Conservation (phyloP, 306 rosid genomes). For the Acacia melanoxylon region DNA sequence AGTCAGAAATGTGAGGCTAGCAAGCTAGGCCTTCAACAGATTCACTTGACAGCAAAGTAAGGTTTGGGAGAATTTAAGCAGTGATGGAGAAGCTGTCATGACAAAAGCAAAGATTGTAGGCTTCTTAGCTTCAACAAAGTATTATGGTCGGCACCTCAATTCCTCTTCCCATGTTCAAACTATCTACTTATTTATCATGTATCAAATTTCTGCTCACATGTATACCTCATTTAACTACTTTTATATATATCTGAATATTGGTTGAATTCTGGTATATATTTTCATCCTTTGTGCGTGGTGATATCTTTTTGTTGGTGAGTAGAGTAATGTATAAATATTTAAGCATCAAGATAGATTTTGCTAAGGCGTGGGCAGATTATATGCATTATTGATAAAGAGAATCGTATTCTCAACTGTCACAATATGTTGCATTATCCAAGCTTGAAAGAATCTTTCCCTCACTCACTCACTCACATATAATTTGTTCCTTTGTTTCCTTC, state of each 20-base stretch:
- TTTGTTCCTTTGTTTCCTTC: conserved; percentile 42
- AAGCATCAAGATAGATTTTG: neutral
- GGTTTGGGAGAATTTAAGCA: neutral
- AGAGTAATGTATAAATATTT: conserved; percentile 6
- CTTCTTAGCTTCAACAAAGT: conserved; percentile 38
- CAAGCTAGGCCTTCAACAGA: neutral
- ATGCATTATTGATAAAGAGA: conserved; percentile 43
- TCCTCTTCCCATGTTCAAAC: neutral
- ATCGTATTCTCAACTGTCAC: conserved; percentile 43
- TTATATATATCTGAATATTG: neutral
- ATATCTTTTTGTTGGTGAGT: neutral
- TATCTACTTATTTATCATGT: neutral
- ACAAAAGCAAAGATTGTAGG: conserved; percentile 42
- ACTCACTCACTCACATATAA: neutral
- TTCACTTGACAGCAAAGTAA: neutral
- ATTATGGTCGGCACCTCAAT: conserved; percentile 28
- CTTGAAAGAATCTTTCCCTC: conserved; percentile 3
- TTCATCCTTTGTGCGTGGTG: neutral
- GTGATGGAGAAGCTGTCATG: neutral
- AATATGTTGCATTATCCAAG: conserved; percentile 41
- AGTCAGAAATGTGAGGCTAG: conserved; percentile 41
- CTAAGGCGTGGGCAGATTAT: neutral
- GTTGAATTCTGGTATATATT: too few species aligned
- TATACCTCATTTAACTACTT: neutral
- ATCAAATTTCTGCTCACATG: neutral